Percentiles rank a stretch among this genome's conserved stretches.
Conservation (phyloP, 306 rosid genomes). For the Crataegus laevigata region DNA sequence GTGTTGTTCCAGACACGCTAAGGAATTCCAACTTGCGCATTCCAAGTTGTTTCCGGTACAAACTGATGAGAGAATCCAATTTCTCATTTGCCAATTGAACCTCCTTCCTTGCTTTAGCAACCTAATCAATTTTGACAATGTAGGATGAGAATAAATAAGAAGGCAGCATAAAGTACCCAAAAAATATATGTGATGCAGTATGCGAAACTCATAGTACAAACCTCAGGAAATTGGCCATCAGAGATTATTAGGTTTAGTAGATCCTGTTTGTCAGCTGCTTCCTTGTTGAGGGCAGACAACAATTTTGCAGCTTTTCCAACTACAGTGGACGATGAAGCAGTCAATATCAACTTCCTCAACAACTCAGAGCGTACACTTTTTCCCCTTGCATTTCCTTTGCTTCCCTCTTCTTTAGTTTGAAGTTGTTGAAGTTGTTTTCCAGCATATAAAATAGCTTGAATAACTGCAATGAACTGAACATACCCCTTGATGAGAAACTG, state of each 20-base stretch:
- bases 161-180: constrained; percentile 1
- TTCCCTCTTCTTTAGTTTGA: constrained; percentile 36
- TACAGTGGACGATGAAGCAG: constrained; percentile 60
- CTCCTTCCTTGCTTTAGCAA: constrained; percentile 49
- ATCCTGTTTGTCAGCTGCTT: constrained; percentile 70
- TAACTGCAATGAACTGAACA: constrained; percentile 68
- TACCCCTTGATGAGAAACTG: constrained; percentile 14
- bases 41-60: constrained; percentile 69
- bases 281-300: constrained; percentile 72
- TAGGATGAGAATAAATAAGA: neutral
- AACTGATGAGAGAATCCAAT: constrained; percentile 52
- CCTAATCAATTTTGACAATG: constrained; percentile 36
- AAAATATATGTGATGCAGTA: neutral
- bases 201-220: constrained; percentile 21
- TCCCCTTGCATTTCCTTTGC: constrained; percentile 2
- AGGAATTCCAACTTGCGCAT: constrained; percentile 61
- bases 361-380: constrained; percentile 40
- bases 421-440: constrained; percentile 87
- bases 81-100: constrained; percentile 52
- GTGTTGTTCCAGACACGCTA: constrained; percentile 75
- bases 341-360: constrained; percentile 57
- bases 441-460: constrained; percentile 69
- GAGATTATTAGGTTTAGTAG: constrained; percentile 51
- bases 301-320: constrained; percentile 65
- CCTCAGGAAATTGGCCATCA: constrained; percentile 70